A percentile compares a stretch with the other conserved stretches of the same genome.
phyloP scores from a whole-genome alignment of 164 flowering plant species.

The Houttuynia cordata region DNA sequence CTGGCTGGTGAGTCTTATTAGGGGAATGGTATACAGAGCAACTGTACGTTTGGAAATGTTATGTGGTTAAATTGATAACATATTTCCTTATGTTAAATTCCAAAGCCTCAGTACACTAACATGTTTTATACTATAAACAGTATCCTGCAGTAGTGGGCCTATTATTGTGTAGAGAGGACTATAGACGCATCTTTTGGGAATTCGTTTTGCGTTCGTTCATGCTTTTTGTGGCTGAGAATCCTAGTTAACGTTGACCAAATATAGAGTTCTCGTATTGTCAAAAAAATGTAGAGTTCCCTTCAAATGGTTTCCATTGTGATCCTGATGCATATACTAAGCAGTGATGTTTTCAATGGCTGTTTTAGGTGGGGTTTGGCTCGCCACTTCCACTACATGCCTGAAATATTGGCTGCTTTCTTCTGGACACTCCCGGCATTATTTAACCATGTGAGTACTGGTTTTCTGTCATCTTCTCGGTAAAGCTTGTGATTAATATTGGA shows the following conservation, averaged over 20 bases:
- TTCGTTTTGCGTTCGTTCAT: not conserved
- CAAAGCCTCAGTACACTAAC: not conserved
- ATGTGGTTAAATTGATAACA: too few relatives aligned
- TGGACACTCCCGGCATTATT: conserved; percentile 96
- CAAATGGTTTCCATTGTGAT: not conserved
- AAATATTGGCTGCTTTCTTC: conserved; percentile 78
- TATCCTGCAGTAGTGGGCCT: not conserved
- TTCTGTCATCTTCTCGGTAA: not conserved
- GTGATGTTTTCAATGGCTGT: not conserved
- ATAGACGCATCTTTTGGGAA: not conserved
- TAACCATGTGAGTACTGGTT: conserved; percentile 51
- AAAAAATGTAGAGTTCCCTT: not conserved
- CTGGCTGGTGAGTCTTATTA: conserved; percentile 72
- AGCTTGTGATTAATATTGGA: not conserved
- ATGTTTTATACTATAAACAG: too few relatives aligned
- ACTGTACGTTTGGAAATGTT: too few relatives aligned
- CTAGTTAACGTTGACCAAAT: not conserved
- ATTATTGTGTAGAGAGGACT: too few relatives aligned
- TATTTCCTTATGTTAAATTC: too few relatives aligned
- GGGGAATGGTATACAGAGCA: too few relatives aligned
- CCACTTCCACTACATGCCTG: conserved; percentile 95
- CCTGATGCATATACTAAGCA: not conserved
- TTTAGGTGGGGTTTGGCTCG: conserved; percentile 98
- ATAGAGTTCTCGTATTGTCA: not conserved
- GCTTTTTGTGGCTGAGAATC: not conserved